Evolutionary conservation across 805 yeast species (phyloP).

Genomic region (Lipomyces mesembrius): DNA sequence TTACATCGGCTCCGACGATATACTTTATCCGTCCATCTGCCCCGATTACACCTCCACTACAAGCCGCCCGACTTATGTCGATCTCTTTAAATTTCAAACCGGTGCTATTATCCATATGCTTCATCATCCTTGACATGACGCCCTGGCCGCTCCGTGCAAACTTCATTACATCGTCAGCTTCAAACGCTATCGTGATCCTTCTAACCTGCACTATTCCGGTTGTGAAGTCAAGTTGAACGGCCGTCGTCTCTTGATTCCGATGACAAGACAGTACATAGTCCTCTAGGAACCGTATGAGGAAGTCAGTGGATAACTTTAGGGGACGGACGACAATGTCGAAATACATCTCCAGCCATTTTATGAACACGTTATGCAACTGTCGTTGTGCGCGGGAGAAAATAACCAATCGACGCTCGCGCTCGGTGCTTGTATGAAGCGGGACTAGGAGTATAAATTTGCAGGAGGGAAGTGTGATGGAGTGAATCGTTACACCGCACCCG

Average conservation of each 20-base stretch:
- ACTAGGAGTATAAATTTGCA: conserved; percentile 20
- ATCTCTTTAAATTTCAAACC: conserved; percentile 18
- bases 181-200: conserved; percentile 19
- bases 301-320: conserved; percentile 4
- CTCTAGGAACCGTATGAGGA: conserved; percentile 20
- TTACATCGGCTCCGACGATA: background rate
- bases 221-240: conserved; percentile 22
- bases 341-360: conserved; percentile 24
- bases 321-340: conserved; percentile 21
- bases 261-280: conserved; percentile 8
- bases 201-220: conserved; percentile 5
- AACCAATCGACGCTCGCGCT: background rate
- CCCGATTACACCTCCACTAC: conserved; percentile 18
- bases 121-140: background rate
- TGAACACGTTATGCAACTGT: conserved; percentile 18
- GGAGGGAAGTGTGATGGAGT: conserved; percentile 7
- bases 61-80: conserved; percentile 9
- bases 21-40: conserved; percentile 27
- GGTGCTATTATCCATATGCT: conserved; percentile 13
- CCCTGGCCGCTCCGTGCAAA: conserved; percentile 8
- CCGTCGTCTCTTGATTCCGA: background rate
- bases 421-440: background rate
- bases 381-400: conserved; percentile 17
- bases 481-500: conserved; percentile 8
- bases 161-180: conserved; percentile 13